These are phyloP conservation scores for Puccinia horiana DNA, from an alignment of 1,284 basidiomycete species.

Conservation along the genomic window DNA sequence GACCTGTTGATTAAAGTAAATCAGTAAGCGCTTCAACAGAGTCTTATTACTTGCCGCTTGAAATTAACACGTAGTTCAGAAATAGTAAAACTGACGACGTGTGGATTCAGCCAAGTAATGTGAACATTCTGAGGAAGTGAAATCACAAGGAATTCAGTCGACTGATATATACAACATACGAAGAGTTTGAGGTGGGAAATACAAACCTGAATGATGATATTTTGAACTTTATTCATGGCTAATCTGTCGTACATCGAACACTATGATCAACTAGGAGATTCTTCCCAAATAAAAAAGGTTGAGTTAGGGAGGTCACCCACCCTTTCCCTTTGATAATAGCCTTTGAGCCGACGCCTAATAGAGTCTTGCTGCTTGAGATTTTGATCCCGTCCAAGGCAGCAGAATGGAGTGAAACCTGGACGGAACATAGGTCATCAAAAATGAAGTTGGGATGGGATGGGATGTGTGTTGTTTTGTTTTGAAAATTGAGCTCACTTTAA, in stretches of 20 bases:
- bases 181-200: background rate
- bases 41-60: too few relatives aligned
- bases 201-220: slow-evolving; percentile 36
- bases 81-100: slow-evolving; percentile 1
- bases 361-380: slow-evolving; percentile 34
- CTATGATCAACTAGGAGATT: background rate
- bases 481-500: background rate
- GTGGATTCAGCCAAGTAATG: slow-evolving; percentile 35
- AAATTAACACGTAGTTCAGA: background rate
- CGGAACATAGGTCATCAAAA: background rate
- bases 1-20: slow-evolving; percentile 30
- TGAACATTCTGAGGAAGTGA: slow-evolving; percentile 23
- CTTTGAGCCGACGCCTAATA: slow-evolving; percentile 28
- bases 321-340: slow-evolving; percentile 48
- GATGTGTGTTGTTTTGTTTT: background rate
- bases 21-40: too few relatives aligned
- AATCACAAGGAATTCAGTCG: background rate
- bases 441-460: background rate
- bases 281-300: background rate
- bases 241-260: background rate
- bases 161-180: background rate
- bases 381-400: slow-evolving; percentile 3
- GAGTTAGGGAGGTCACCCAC: background rate
- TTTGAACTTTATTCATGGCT: slow-evolving; percentile 1
- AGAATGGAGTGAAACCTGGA: slow-evolving; percentile 6